Evolutionary conservation across 2,329 filamentous ascomycete species (phyloP), one percentile per base, ranked within the genome.

Genomic region (Hymenoscyphus infarciens): DNA sequence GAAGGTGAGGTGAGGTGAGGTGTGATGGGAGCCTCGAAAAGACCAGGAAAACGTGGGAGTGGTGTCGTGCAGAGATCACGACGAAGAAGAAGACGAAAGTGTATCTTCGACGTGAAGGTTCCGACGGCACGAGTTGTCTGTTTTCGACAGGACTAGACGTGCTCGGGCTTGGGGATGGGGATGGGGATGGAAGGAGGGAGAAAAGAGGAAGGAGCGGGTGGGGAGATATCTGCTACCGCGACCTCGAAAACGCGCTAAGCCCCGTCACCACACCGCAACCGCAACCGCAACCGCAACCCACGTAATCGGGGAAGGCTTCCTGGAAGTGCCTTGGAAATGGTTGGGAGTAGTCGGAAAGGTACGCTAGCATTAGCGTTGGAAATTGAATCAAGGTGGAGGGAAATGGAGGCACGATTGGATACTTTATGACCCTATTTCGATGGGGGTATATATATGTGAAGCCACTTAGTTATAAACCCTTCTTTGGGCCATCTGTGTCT

Each of bases 161-260:
- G 53, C 27, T 31, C 25, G 31, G 53, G n/a, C 22, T 16, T 31
- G 53, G 25, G 53, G 53, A 16, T 56, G 27, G 53, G 53, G n/a
- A n/a, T n/a, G n/a, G n/a, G 53, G 53, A 56, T 31, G 53, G 53
- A 56, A 56, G 27, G 53, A 56, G 53, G 53, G 15, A 33, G 53
- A 13, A 56, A 11, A 11, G 27, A 56, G 53, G 53, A 56, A 56
- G 53, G 31, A 56, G 31, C 53, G 53, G n/a, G 11, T 3, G 53
- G 19, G 19, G 2, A 8, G 25, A 7, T 15, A 10, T n/a, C 10
- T 16, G 16, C 25, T 10, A 45, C 45, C 22, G 45, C 45, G 19
- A 10, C 45, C 45, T 52, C 22, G 19, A 22, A 22, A 52, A 22
- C 45, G 19, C 45, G 45, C 45, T 22, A 52, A 11, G 45, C 45